These are phyloP conservation scores for Cercospora brassicicola DNA, from an alignment of 2,329 filamentous ascomycete genomes.

Conservation along the genomic window DNA sequence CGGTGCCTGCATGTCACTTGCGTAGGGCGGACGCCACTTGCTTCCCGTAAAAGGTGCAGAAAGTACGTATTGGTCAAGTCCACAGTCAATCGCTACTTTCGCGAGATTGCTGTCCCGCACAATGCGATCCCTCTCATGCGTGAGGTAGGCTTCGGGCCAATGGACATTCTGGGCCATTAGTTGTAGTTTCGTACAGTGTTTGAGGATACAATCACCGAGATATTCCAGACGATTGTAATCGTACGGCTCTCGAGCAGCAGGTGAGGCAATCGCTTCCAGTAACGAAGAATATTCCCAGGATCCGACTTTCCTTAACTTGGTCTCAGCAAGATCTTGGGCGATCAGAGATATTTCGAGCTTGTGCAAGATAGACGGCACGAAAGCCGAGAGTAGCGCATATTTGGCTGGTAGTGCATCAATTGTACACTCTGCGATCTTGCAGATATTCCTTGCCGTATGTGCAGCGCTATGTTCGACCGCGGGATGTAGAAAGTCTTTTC, in stretches of 20 bases:
- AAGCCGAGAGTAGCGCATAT: conserved; percentile 54
- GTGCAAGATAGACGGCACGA: conserved; percentile 73
- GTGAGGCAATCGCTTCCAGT: conserved; percentile 68
- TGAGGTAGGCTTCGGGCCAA: conserved; percentile 77
- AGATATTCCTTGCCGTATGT: conserved; percentile 49
- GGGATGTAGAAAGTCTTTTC: conserved; percentile 61
- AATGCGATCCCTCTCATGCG: conserved; percentile 62
- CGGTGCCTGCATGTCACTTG: conserved; percentile 47
- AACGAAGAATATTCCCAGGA: conserved; percentile 61
- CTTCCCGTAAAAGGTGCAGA: conserved; percentile 64
- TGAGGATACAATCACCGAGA: conserved; percentile 80
- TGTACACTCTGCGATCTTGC: conserved; percentile 53
- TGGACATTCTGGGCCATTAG: conserved; percentile 60
- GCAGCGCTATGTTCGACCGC: conserved; percentile 21
- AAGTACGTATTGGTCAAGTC: conserved; percentile 72
- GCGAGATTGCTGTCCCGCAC: conserved; percentile 76
- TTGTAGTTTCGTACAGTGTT: conserved; percentile 68
- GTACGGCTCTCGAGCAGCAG: conserved; percentile 57
- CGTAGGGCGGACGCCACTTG: conserved; percentile 71
- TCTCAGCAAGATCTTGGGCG: conserved; percentile 60
- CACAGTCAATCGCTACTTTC: conserved; percentile 60
- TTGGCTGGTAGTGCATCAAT: conserved; percentile 49
- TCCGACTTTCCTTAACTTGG: conserved; percentile 50
- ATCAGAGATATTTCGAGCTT: conserved; percentile 66
- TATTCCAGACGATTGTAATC: conserved; percentile 88